Base-by-base conservation (phyloP, 169 alveolate genomes). In the Babesia bigemina region DNA sequence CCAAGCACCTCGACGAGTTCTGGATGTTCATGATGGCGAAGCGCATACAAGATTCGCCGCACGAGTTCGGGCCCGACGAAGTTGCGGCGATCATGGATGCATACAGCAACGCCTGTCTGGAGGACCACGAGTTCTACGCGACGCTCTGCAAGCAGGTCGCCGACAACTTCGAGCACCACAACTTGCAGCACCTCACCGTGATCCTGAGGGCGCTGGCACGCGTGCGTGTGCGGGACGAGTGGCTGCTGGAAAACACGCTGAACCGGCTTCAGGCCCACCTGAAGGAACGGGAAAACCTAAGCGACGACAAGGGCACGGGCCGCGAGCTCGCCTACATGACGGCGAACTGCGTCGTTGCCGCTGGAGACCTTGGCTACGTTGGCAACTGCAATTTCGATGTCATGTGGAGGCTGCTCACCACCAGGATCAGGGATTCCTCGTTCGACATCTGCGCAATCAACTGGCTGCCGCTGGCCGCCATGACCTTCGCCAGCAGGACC, bases 11-110 rank as follows among this genome's bases (percentile, higher is more conserved):
- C 13, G 90, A 83, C 73, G 90, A 83, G 52, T 83, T 83, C 63
- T 83, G 90, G 90, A 83, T 83, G 90, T 83, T 74, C 76, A 83
- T 75, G 79, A 62, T 83, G 78, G 79, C 90, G 22, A 83, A 83
- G 48, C 86, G 79, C 8, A 83, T 83, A 0, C 84, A 79, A 48
- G 75, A 75, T 29, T 22, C 26, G 36, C 63, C 74, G 29, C 52
- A 39, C 1, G 75, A 66, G 33, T 83, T 61, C 29, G 90, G 75
- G 17, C 71, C 70, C 39, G 90, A 83, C 45, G 90, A 83, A 26
- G 7, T 83, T 19, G 71, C 86, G 28, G 75, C 86, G 36, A 83
- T 83, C 28, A 50, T 75, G 77, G 90, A 83, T 69, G 81, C 86
- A 7, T 83, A 83, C 48, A 56, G 83, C 57, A 75, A 47, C 42